A percentile compares a stretch with the other conserved stretches of the same genome.
These are phyloP conservation scores for Ormosia emarginata DNA, from an alignment of 306 rosid genomes.

Conservation along the genomic window DNA sequence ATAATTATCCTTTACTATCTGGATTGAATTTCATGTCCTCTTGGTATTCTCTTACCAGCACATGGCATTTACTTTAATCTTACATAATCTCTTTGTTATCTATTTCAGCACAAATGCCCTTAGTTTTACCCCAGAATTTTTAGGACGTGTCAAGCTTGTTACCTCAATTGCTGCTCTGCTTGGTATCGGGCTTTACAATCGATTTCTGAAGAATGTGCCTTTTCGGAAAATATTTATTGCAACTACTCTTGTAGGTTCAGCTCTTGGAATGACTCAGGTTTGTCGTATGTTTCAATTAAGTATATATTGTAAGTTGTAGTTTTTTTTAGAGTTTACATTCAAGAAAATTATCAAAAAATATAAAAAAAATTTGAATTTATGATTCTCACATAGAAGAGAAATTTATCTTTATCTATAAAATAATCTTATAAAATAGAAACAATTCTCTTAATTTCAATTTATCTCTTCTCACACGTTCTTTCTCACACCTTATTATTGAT, in stretches of 20 bases:
- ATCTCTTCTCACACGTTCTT: no score
- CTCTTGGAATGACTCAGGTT: slow-evolving; percentile 97
- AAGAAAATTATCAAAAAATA: no score
- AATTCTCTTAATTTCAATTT: no score
- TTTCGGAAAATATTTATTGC: slow-evolving; percentile 69
- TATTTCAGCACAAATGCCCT: slow-evolving; percentile 85
- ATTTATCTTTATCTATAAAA: no score
- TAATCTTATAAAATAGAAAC: no score
- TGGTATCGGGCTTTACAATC: slow-evolving; percentile 93
- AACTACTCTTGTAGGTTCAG: slow-evolving; percentile 70
- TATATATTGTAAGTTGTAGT: no score
- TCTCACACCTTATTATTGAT: no score
- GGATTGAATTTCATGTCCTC: neutral
- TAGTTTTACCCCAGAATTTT: slow-evolving; percentile 85
- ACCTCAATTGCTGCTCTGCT: slow-evolving; percentile 87
- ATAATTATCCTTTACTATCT: slow-evolving; percentile 13
- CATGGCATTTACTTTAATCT: slow-evolving; percentile 10
- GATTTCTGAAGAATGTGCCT: slow-evolving; percentile 82
- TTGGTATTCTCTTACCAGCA: neutral
- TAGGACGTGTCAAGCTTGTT: slow-evolving; percentile 95
- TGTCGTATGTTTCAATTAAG: slow-evolving; percentile 6
- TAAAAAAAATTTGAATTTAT: no score
- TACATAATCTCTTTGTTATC: slow-evolving; percentile 11
- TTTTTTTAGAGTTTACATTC: no score
- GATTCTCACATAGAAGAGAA: no score